These are phyloP conservation scores for Cladophialophora chaetospira DNA, from an alignment of 2,329 filamentous ascomycete genomes.

Conservation along the genomic window DNA sequence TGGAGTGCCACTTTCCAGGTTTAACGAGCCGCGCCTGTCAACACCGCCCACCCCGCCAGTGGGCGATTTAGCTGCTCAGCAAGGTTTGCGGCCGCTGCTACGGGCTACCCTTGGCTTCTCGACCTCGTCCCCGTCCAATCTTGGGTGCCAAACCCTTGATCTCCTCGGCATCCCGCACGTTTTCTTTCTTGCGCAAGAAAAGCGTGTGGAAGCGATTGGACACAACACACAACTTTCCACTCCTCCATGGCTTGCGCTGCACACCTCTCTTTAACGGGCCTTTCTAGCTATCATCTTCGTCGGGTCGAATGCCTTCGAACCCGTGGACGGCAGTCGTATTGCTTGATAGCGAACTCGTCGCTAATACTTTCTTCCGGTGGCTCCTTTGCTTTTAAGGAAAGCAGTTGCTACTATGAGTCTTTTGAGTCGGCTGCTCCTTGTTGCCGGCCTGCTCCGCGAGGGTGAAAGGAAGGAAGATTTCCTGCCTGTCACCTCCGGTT, in stretches of 20 bases:
- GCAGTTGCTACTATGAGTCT: conserved; percentile 1
- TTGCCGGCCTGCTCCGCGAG: conserved; percentile 25
- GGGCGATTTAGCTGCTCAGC: neutral
- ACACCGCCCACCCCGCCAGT: neutral
- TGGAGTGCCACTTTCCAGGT: conserved; percentile 14
- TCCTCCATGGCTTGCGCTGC: neutral
- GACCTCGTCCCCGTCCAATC: conserved; percentile 19
- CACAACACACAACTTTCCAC: neutral
- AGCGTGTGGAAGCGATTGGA: conserved; percentile 28
- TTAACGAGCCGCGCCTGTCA: conserved; percentile 4
- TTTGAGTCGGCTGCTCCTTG: conserved; percentile 10
- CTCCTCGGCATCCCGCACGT: conserved; percentile 17
- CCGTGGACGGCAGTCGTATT: neutral
- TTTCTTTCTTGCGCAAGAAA: conserved; percentile 15
- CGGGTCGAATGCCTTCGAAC: neutral
- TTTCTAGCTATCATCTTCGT: conserved; percentile 1
- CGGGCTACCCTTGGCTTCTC: neutral
- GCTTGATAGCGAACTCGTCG: conserved; percentile 13
- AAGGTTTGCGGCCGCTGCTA: neutral
- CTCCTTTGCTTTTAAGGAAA: neutral
- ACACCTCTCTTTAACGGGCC: conserved; percentile 1
- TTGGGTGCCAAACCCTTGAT: neutral
- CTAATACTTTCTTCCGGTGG: conserved; percentile 21
- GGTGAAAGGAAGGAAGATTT: conserved; percentile 6
- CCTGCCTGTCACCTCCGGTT: conserved; percentile 21